These are phyloP conservation scores for Hirsutella minnesotensis DNA, from an alignment of 2,329 filamentous ascomycete genomes.

Conservation along the genomic window DNA sequence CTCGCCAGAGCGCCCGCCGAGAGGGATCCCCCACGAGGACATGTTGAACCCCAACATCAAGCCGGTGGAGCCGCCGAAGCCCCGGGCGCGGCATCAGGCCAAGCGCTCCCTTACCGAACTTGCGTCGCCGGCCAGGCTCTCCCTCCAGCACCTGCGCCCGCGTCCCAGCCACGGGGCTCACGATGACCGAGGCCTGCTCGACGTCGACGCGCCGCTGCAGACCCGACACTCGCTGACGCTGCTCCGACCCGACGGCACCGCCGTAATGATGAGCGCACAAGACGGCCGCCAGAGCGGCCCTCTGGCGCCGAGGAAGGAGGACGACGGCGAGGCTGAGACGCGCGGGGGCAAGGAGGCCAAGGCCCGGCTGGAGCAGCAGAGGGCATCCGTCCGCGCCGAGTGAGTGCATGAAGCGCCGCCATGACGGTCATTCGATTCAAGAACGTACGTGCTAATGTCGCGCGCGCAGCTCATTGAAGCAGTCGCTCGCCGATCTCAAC, in stretches of 20 bases:
- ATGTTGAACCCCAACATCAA: constrained; percentile 7
- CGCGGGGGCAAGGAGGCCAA: constrained; percentile 30
- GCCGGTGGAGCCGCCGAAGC: constrained; percentile 3
- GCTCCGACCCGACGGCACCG: constrained; percentile 31
- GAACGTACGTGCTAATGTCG: neutral
- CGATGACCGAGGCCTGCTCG: constrained; percentile 16
- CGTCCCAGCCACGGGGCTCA: constrained; percentile 15
- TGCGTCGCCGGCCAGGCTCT: constrained; percentile 31
- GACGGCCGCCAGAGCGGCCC: constrained; percentile 31
- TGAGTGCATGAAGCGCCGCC: constrained; percentile 9
- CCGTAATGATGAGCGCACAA: constrained; percentile 29
- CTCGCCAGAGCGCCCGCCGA: neutral
- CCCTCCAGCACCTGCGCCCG: constrained; percentile 23
- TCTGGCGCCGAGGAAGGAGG: constrained; percentile 16
- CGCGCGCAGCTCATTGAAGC: constrained; percentile 24
- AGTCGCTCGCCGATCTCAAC: constrained; percentile 41
- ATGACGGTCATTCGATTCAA: neutral
- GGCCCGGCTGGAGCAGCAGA: constrained; percentile 24
- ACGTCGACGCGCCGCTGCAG: constrained; percentile 15
- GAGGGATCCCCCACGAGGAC: neutral
- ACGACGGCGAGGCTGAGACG: constrained; percentile 12
- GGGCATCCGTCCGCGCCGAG: constrained; percentile 18
- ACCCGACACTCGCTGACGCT: constrained; percentile 32
- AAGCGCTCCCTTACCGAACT: constrained; percentile 44
- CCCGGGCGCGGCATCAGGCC: constrained; percentile 34